Conservation (phyloP, 306 rosid species). For the Vachellia collinsii region DNA sequence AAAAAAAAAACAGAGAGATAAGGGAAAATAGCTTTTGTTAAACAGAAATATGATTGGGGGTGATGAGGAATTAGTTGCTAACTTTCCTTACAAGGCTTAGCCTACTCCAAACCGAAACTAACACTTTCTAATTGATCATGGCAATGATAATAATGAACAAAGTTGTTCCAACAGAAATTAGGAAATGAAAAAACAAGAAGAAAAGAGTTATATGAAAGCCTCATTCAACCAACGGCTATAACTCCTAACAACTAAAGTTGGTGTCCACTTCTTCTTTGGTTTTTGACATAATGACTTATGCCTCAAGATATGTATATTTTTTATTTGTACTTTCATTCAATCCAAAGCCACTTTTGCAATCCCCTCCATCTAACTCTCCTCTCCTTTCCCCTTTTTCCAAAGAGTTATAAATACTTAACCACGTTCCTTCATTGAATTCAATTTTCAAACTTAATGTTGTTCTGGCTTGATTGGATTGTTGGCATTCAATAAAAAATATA, state of each 20-base stretch:
- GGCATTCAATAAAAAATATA: no score
- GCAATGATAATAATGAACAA: slow-evolving; percentile 11
- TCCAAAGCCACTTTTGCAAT: no score
- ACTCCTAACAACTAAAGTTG: slow-evolving; percentile 2
- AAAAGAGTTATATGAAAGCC: background rate
- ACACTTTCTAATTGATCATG: slow-evolving; percentile 26
- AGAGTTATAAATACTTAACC: no score
- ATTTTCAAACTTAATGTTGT: no score
- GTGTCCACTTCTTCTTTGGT: background rate
- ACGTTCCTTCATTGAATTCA: no score
- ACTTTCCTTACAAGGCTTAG: slow-evolving; percentile 59
- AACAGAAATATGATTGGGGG: background rate
- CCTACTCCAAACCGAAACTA: slow-evolving; percentile 28
- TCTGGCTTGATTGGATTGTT: no score
- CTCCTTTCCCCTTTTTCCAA: no score
- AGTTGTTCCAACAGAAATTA: slow-evolving; percentile 50
- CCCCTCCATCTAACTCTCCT: no score
- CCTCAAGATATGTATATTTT: background rate
- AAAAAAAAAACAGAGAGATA: background rate
- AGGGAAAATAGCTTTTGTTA: background rate
- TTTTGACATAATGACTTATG: background rate
- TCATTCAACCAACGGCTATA: slow-evolving; percentile 21
- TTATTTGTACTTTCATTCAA: no score
- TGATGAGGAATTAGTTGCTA: background rate
- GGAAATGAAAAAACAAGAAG: background rate